phyloP scores from a whole-genome alignment of 768 basidiomycete genomes.

The Xerocomellus amylosporus region DNA sequence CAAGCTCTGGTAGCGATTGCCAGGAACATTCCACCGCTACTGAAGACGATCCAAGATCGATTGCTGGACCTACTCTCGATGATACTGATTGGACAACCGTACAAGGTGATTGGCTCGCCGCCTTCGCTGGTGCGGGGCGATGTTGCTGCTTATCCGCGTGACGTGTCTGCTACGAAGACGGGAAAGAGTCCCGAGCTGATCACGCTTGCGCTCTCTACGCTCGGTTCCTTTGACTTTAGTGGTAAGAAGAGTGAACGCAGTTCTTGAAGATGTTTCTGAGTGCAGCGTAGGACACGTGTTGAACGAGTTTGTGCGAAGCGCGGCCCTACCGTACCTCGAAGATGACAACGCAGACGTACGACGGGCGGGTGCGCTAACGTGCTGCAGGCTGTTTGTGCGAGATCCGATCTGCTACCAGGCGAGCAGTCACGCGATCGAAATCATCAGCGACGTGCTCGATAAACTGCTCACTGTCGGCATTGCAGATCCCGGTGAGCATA shows the following conservation, averaged over 20 bases:
- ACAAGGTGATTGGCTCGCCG: slow-evolving; percentile 87
- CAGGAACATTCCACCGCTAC: slow-evolving; percentile 81
- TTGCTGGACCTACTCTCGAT: slow-evolving; percentile 81
- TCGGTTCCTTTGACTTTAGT: slow-evolving; percentile 92
- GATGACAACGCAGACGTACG: slow-evolving; percentile 88
- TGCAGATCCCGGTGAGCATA: slow-evolving; percentile 80
- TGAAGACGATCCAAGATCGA: slow-evolving; percentile 94
- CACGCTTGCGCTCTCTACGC: slow-evolving; percentile 79
- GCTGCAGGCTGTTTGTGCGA: slow-evolving; percentile 85
- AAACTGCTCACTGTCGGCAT: slow-evolving; percentile 94
- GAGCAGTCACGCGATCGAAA: slow-evolving; percentile 92
- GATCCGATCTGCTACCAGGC: slow-evolving; percentile 97
- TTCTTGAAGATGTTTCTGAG: slow-evolving; percentile 13
- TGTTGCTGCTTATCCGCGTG: slow-evolving; percentile 45
- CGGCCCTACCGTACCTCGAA: slow-evolving; percentile 90
- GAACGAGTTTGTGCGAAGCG: slow-evolving; percentile 92
- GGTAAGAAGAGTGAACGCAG: slow-evolving; percentile 44
- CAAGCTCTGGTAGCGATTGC: slow-evolving; percentile 84
- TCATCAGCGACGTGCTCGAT: slow-evolving; percentile 97
- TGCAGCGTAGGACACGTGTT: slow-evolving; percentile 70
- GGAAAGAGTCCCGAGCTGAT: slow-evolving; percentile 67
- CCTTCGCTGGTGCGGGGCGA: slow-evolving; percentile 56
- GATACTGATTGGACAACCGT: slow-evolving; percentile 79
- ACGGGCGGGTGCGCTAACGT: slow-evolving; percentile 86
- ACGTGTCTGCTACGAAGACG: slow-evolving; percentile 49